A percentile compares a stretch with the other conserved stretches of the same genome.
Evolutionary conservation across 345 rosid species (phyloP).

Genomic region (Leavenworthia alabamica): DNA sequence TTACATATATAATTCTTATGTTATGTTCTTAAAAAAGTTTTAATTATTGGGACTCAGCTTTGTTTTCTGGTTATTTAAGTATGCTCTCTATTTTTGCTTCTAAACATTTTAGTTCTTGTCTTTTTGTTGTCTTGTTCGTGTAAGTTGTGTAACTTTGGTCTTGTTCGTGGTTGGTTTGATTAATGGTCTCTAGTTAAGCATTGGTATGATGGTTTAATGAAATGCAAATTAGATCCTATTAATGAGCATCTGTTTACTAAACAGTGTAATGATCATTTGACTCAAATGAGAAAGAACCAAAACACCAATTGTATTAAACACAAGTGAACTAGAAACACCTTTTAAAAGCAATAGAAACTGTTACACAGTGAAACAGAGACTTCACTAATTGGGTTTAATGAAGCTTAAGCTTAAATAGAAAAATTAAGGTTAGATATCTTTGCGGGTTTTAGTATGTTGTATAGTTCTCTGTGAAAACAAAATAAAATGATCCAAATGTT

Average conservation of each 20-base stretch:
- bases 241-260: neutral
- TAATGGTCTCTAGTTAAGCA: constrained; percentile 14
- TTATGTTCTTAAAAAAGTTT: neutral
- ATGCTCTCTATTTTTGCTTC: constrained; percentile 13
- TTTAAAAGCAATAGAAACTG: neutral
- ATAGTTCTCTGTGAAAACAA: no score
- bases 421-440: no score
- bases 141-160: constrained; percentile 20
- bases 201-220: constrained; percentile 17
- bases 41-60: constrained; percentile 16
- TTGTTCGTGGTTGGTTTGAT: constrained; percentile 2
- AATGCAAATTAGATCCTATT: constrained; percentile 3
- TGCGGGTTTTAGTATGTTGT: no score
- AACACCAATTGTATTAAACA: neutral
- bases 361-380: neutral
- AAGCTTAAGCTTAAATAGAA: no score
- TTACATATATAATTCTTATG: constrained; percentile 22
- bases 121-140: neutral
- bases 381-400: no score
- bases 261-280: neutral
- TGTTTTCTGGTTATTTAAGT: constrained; percentile 15
- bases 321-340: neutral
- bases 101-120: neutral
- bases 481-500: no score
- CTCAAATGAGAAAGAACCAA: neutral